Percentiles rank a stretch among this genome's conserved stretches.
phyloP scores from a whole-genome alignment of 1,139 yeast genomes.

The Candida anutae region DNA sequence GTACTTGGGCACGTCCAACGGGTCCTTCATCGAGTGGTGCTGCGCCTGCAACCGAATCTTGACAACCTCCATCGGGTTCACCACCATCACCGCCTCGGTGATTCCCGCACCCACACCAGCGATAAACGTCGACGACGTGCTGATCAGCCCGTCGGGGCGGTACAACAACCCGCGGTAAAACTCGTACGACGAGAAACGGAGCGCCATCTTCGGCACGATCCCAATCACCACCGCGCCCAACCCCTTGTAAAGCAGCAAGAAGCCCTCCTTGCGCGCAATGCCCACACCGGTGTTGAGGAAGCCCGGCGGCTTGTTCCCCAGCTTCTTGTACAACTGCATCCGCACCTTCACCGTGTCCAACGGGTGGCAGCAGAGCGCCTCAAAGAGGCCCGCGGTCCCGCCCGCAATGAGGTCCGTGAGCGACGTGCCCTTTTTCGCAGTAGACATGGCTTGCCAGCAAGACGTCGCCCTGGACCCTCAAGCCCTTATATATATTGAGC shows the following conservation, averaged over 20 bases:
- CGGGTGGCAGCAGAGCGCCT: conserved; percentile 95
- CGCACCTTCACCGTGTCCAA: conserved; percentile 92
- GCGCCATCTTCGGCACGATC: conserved; percentile 97
- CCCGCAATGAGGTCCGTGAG: conserved; percentile 86
- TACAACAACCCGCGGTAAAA: conserved; percentile 68
- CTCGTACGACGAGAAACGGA: conserved; percentile 90
- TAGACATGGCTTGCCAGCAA: conserved; percentile 1
- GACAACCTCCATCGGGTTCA: conserved; percentile 95
- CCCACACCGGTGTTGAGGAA: conserved; percentile 73
- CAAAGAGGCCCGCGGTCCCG: conserved; percentile 94
- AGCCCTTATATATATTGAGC: too few species aligned
- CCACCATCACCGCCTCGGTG: conserved; percentile 91
- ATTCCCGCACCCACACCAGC: conserved; percentile 98
- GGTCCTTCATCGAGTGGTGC: conserved; percentile 82
- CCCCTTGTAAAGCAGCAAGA: conserved; percentile 87
- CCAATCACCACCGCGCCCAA: conserved; percentile 96
- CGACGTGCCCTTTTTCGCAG: conserved; percentile 26
- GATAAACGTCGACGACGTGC: conserved; percentile 67
- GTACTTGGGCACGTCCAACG: conserved; percentile 74
- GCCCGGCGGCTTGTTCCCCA: conserved; percentile 70
- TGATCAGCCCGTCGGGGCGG: conserved; percentile 58
- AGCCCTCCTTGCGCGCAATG: conserved; percentile 75
- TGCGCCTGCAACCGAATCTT: conserved; percentile 96
- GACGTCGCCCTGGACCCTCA: neutral
- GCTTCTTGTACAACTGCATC: conserved; percentile 78